Evolutionary conservation across 495 filamentous ascomycete species (phyloP).

Genomic region (Penicillium alfredii): DNA sequence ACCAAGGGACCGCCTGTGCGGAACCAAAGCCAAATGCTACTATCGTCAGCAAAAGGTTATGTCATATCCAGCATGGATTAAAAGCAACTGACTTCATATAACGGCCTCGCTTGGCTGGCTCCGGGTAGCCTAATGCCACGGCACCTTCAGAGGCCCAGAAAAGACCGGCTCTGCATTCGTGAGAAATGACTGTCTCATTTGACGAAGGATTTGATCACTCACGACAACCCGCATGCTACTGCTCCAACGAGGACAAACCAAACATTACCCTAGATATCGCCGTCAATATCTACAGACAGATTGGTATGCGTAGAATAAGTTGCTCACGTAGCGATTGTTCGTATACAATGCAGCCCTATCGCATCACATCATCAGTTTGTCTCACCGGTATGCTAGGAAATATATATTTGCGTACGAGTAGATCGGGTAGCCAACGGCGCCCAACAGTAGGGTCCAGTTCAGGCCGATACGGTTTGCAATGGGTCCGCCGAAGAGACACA

Average conservation of each 20-base stretch:
- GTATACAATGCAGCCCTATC: conserved; percentile 53
- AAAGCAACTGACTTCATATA: conserved; percentile 36
- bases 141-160: conserved; percentile 63
- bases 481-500: conserved; percentile 48
- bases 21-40: conserved; percentile 54
- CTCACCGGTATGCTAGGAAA: too few relatives aligned
- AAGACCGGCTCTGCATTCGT: conserved; percentile 41
- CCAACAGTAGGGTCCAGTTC: conserved; percentile 54
- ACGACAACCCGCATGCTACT: conserved; percentile 55
- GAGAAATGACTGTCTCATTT: neutral
- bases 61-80: neutral
- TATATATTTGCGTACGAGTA: conserved; percentile 28
- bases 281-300: conserved; percentile 2
- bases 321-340: conserved; percentile 55
- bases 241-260: conserved; percentile 62
- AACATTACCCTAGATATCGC: conserved; percentile 37
- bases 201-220: conserved; percentile 6
- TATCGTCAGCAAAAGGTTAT: neutral
- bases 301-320: neutral
- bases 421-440: conserved; percentile 40
- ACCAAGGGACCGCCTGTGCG: conserved; percentile 53
- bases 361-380: too few relatives aligned
- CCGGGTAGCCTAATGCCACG: conserved; percentile 58
- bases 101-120: conserved; percentile 51
- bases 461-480: conserved; percentile 54